phyloP scores from a whole-genome alignment of 768 basidiomycete species.

The Coprinopsis marcescibilis region DNA sequence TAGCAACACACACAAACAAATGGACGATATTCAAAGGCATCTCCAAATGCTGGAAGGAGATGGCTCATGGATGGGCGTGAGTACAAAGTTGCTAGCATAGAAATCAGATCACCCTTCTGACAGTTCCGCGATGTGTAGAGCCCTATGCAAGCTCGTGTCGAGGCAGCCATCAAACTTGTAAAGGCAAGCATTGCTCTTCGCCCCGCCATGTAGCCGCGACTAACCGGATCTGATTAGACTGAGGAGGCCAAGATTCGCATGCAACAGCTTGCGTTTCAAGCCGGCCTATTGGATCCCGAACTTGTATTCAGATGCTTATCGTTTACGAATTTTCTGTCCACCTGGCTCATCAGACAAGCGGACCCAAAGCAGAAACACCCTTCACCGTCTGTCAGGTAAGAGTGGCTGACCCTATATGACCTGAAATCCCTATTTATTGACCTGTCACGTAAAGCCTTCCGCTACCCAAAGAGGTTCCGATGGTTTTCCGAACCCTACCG shows the following conservation, averaged over 20 bases:
- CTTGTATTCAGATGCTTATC: slow-evolving; percentile 71
- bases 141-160: slow-evolving; percentile 69
- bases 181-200: slow-evolving; percentile 46
- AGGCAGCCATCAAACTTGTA: slow-evolving; percentile 68
- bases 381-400: slow-evolving; percentile 58
- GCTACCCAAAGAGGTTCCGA: slow-evolving; percentile 78
- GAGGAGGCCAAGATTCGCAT: slow-evolving; percentile 67
- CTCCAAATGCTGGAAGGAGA: slow-evolving; percentile 72
- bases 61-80: slow-evolving; percentile 77
- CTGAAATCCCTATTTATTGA: not conserved
- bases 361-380: slow-evolving; percentile 82
- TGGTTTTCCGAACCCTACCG: slow-evolving; percentile 80
- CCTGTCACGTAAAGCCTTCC: slow-evolving; percentile 54
- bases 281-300: slow-evolving; percentile 84
- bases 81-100: not conserved
- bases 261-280: slow-evolving; percentile 76
- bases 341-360: slow-evolving; percentile 88
- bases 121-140: slow-evolving; percentile 35
- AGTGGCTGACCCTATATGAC: not conserved
- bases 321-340: slow-evolving; percentile 87
- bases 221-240: slow-evolving; percentile 30
- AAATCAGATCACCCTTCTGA: not conserved
- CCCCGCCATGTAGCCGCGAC: no score
- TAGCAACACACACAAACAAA: slow-evolving; percentile 66
- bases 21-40: slow-evolving; percentile 73